Conservation (phyloP, 139 green algal genomes). For the Haematococcus lacustris region DNA sequence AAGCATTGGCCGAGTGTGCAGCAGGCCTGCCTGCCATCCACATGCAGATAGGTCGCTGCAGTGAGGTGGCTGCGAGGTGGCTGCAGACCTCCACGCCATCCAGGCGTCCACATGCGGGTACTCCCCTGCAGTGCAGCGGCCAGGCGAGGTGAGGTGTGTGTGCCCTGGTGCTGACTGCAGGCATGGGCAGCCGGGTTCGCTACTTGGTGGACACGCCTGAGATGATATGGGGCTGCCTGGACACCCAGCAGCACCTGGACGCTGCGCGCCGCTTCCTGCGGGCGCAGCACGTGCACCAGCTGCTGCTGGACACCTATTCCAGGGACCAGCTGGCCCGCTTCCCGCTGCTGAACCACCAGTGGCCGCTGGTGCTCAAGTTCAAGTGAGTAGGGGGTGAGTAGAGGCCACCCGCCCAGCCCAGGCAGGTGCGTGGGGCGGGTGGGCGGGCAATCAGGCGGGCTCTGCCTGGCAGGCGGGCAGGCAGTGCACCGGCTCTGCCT, state of each 20-base stretch:
- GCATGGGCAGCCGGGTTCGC: constrained; percentile 79
- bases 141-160: no score
- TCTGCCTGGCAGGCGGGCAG: no score
- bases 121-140: background rate
- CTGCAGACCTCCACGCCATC: no score
- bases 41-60: background rate
- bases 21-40: background rate
- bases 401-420: no score
- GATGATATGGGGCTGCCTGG: constrained; percentile 89
- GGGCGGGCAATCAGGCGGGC: no score
- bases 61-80: background rate
- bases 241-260: constrained; percentile 66
- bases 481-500: no score
- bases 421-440: no score
- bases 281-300: constrained; percentile 58
- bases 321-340: constrained; percentile 51
- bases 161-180: no score
- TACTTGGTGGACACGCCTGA: constrained; percentile 95
- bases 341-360: constrained; percentile 84
- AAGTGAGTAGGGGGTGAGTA: no score
- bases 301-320: constrained; percentile 34
- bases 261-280: constrained; percentile 72
- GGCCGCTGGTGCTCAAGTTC: constrained; percentile 82
- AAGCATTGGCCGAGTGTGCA: background rate
- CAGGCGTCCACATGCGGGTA: background rate